A percentile compares a stretch with the other conserved stretches of the same genome.
phyloP scores from a whole-genome alignment of 2,329 filamentous ascomycete genomes.

The Arthrobotrys conoides region DNA sequence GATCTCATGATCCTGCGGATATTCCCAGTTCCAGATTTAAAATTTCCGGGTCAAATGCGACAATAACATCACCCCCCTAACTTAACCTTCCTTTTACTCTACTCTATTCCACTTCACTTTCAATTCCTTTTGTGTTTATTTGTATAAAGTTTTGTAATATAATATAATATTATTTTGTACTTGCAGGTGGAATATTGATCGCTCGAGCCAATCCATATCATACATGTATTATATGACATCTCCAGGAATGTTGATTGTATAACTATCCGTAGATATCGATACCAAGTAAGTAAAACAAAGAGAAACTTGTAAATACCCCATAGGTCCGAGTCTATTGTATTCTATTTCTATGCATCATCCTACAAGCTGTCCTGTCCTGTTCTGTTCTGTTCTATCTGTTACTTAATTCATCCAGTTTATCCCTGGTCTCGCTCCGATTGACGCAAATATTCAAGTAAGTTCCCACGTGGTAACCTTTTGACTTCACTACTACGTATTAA shows the following conservation, averaged over 20 bases:
- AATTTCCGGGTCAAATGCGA: conserved; percentile 10
- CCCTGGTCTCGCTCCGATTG: conserved; percentile 20
- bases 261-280: conserved; percentile 3
- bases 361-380: conserved; percentile 6
- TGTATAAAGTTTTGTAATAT: no score
- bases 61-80: no score
- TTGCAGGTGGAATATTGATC: neutral
- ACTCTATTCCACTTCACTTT: no score
- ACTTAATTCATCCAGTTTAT: conserved; percentile 30
- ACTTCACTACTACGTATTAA: neutral
- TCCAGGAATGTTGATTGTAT: neutral
- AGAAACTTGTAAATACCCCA: conserved; percentile 26
- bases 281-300: neutral
- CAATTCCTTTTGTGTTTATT: no score
- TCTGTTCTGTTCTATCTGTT: conserved; percentile 6
- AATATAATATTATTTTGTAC: no score
- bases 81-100: no score
- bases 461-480: conserved; percentile 17
- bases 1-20: conserved; percentile 29
- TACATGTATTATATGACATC: conserved; percentile 6
- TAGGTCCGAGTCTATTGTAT: no score
- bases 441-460: neutral
- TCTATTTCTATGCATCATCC: conserved; percentile 25
- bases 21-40: conserved; percentile 23
- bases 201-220: conserved; percentile 6